phyloP scores from a whole-genome alignment of 176 grass and related monocot genomes.

The Tillandsia leiboldiana region DNA sequence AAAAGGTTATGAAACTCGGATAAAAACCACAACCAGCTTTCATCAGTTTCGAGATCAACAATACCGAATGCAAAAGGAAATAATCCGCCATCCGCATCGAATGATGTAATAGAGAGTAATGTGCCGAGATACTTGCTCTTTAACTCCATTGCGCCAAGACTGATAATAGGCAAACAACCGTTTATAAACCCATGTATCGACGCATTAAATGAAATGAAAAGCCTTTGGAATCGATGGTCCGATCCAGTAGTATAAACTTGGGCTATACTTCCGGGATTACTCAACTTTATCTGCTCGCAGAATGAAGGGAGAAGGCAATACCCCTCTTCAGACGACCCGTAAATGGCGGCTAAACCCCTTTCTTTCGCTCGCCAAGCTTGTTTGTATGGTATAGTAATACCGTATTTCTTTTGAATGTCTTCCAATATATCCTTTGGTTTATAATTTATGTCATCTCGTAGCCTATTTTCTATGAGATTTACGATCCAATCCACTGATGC shows the following conservation, averaged over 20 bases:
- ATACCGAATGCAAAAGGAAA: slow-evolving; percentile 26
- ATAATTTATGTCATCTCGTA: slow-evolving; percentile 23
- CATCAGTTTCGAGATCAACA: slow-evolving; percentile 16
- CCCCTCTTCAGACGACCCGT: slow-evolving; percentile 26
- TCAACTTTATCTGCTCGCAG: slow-evolving; percentile 24
- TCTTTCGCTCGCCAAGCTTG: slow-evolving; percentile 28
- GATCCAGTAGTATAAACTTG: slow-evolving; percentile 19
- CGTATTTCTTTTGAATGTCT: slow-evolving; percentile 28
- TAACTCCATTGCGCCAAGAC: slow-evolving; percentile 21
- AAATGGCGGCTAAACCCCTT: slow-evolving; percentile 26
- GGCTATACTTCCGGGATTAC: slow-evolving; percentile 24
- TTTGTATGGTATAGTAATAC: slow-evolving; percentile 30
- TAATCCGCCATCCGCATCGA: slow-evolving; percentile 20
- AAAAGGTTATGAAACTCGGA: slow-evolving; percentile 23
- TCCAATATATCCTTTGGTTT: slow-evolving; percentile 24
- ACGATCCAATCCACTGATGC: slow-evolving; percentile 31
- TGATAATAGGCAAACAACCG: slow-evolving; percentile 23
- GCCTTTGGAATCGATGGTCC: slow-evolving; percentile 22
- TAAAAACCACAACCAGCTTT: slow-evolving; percentile 28
- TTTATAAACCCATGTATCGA: slow-evolving; percentile 23
- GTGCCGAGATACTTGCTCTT: slow-evolving; percentile 24
- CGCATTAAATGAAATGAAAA: slow-evolving; percentile 24
- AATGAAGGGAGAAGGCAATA: slow-evolving; percentile 25
- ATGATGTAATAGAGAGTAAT: slow-evolving; percentile 22
- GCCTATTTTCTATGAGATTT: slow-evolving; percentile 21